Percentiles rank a stretch among this genome's conserved stretches.
Conservation (phyloP, 2,329 filamentous ascomycete species). For the Acephala macrosclerotiorum region DNA sequence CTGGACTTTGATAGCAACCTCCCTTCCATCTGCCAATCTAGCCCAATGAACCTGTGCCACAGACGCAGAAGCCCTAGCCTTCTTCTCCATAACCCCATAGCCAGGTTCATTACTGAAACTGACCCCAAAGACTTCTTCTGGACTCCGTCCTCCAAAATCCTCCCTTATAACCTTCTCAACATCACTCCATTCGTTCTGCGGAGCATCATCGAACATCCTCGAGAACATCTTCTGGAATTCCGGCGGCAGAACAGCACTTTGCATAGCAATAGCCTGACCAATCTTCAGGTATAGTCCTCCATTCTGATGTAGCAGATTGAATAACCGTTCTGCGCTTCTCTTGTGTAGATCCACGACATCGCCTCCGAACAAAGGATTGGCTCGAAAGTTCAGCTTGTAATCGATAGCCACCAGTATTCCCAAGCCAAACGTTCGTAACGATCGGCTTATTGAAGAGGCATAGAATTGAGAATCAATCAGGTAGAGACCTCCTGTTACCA, state of each 20-base stretch:
- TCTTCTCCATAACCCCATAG: constrained; percentile 74
- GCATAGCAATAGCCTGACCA: constrained; percentile 98
- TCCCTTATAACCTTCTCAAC: constrained; percentile 85
- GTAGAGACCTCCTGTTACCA: constrained; percentile 68
- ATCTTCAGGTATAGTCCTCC: constrained; percentile 97
- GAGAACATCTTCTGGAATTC: constrained; percentile 97
- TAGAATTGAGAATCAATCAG: constrained; percentile 77
- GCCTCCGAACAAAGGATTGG: constrained; percentile 76
- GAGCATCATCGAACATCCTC: constrained; percentile 97
- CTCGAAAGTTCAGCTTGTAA: constrained; percentile 96
- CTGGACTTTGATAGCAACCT: constrained; percentile 96
- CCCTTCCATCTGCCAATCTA: constrained; percentile 80
- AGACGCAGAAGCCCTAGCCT: constrained; percentile 75
- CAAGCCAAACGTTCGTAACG: constrained; percentile 79
- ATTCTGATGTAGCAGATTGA: constrained; percentile 82
- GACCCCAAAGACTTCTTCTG: constrained; percentile 92
- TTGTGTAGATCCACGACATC: constrained; percentile 80
- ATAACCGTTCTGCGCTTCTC: constrained; percentile 84
- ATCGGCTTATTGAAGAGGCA: constrained; percentile 80
- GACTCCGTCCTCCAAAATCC: constrained; percentile 84
- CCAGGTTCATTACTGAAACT: constrained; percentile 74
- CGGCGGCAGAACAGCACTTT: constrained; percentile 89
- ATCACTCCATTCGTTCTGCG: constrained; percentile 87
- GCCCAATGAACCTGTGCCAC: constrained; percentile 99
- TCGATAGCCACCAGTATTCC: constrained; percentile 85